Base-by-base conservation (phyloP, 768 basidiomycete species). In the Lanmaoa pseudosensibilis region DNA sequence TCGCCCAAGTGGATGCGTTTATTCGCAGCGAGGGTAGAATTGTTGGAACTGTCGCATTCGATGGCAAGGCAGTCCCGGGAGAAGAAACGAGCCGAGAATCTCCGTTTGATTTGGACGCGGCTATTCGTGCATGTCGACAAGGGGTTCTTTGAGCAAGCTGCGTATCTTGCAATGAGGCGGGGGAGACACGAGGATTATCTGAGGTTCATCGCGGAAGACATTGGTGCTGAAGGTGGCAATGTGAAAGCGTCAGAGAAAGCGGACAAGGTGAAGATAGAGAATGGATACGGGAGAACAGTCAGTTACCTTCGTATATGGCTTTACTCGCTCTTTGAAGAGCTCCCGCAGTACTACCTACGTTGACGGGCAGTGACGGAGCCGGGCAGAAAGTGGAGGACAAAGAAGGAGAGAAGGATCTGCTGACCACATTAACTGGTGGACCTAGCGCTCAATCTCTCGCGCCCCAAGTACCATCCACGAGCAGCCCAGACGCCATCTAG, bases 61-160 rank as follows among this genome's bases (percentile, higher is more conserved):
- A 61, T 36, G 60, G 61, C 1, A 68, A 52, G 30, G 46, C 49
- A 0, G 54, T 53, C 4, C 66, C 71, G 0, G 71, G 73, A 16
- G 77, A n/a, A n/a, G 76, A 79, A 21, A 78, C 80, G 41, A 67
- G 74, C 10, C 78, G 78, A 46, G 94, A 95, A 67, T 81, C 96
- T 4, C 97, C 96, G 0, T 99, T 98, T 68, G 97, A 98, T 69
- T 80, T 99, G 40, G 94, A 96, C 58, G 98, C 97, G 0, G 97
- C 94, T 0, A 98, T 99, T 51, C 84, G 94, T 3, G 96, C 98
- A 30, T 98, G 94, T 65, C 82, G 97, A 27, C 96, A 98, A 94
- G 2, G 92, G 94, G 0, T 98, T 96, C 71, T 97, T 92, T 64
- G 88, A 94, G 53, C 96, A 98, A 67, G 96, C 96, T 1, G 84